Evolutionary conservation across 169 alveolate species (phyloP).

Genomic region (Babesia caballi): DNA sequence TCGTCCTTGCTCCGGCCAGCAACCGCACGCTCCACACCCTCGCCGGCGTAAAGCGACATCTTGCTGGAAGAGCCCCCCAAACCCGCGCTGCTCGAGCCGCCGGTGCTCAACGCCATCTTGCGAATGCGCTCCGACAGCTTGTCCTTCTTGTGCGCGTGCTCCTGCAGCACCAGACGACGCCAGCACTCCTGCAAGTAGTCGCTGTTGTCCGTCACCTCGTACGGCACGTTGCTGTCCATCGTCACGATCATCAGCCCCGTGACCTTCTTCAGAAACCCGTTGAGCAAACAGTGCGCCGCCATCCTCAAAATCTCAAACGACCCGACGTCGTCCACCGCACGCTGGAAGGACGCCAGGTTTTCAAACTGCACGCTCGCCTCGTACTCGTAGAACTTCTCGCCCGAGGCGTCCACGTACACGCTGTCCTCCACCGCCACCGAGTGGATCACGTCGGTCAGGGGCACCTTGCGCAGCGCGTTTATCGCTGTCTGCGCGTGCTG

Average conservation of each 20-base stretch:
- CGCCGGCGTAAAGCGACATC: slow-evolving; percentile 41
- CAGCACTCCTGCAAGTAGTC: slow-evolving; percentile 60
- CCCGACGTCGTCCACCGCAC: slow-evolving; percentile 37
- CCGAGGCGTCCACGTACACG: slow-evolving; percentile 35
- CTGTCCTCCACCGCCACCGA: slow-evolving; percentile 69
- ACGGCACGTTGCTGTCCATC: slow-evolving; percentile 55
- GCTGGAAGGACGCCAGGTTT: slow-evolving; percentile 72
- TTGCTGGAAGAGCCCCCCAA: slow-evolving; percentile 18
- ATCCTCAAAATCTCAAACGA: slow-evolving; percentile 23
- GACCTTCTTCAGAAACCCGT: slow-evolving; percentile 31
- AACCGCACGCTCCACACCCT: slow-evolving; percentile 57
- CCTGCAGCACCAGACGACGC: slow-evolving; percentile 42
- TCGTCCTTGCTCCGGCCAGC: slow-evolving; percentile 14
- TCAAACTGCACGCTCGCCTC: slow-evolving; percentile 83
- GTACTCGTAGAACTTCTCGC: slow-evolving; percentile 76
- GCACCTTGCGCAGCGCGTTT: slow-evolving; percentile 80
- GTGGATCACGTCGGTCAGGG: slow-evolving; percentile 83
- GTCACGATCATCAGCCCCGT: slow-evolving; percentile 57
- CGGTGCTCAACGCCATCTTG: slow-evolving; percentile 39
- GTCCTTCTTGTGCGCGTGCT: slow-evolving; percentile 42
- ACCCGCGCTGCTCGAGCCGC: slow-evolving; percentile 23
- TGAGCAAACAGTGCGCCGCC: slow-evolving; percentile 46
- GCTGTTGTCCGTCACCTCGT: slow-evolving; percentile 43
- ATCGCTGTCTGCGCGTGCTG: slow-evolving; percentile 83
- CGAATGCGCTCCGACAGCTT: slow-evolving; percentile 46